phyloP scores from a whole-genome alignment of 192 early-diverging fungal species.

The Paraglomus occultum region DNA sequence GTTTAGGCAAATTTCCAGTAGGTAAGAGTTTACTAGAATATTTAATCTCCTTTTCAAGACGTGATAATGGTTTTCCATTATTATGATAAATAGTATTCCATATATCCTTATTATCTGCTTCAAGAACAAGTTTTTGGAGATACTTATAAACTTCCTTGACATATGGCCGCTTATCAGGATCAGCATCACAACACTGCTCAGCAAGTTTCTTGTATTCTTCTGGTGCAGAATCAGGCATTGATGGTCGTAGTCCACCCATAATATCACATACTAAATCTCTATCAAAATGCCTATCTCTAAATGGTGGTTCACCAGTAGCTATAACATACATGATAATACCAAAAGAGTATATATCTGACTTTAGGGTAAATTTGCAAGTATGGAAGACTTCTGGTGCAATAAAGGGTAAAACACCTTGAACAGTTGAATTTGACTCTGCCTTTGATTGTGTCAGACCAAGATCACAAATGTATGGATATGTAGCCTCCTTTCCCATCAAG shows the following conservation, averaged over 20 bases:
- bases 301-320: constrained; percentile 10
- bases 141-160: constrained; percentile 18
- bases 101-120: too few relatives aligned
- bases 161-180: constrained; percentile 13
- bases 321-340: constrained; percentile 25
- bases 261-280: constrained; percentile 7
- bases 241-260: constrained; percentile 23
- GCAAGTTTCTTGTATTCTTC: constrained; percentile 6
- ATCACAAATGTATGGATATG: background rate
- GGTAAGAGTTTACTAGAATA: too few relatives aligned
- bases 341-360: constrained; percentile 26
- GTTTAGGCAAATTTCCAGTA: too few relatives aligned
- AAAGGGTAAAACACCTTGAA: constrained; percentile 27
- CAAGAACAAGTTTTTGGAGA: too few relatives aligned
- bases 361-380: background rate
- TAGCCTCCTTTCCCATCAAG: too few relatives aligned
- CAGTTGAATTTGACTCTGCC: too few relatives aligned
- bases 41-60: too few relatives aligned
- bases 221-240: constrained; percentile 10
- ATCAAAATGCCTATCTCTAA: constrained; percentile 9
- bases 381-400: constrained; percentile 26
- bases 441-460: background rate
- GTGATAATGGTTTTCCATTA: too few relatives aligned
- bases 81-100: too few relatives aligned
- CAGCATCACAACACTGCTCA: constrained; percentile 24